phyloP scores from a whole-genome alignment of 2,329 filamentous ascomycete genomes.

The Metarhizium robertsii region DNA sequence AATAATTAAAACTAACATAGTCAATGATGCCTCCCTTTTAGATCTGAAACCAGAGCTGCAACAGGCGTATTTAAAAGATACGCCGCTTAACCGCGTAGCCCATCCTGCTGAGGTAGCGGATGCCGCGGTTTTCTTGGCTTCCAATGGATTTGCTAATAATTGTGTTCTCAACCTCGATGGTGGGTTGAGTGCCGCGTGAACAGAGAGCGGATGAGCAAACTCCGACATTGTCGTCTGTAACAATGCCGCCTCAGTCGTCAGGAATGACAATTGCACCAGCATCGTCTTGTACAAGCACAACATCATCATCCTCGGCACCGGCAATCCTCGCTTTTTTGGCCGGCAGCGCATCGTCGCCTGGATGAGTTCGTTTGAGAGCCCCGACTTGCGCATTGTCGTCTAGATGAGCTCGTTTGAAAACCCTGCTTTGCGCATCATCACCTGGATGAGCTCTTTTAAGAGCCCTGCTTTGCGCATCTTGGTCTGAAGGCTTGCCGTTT shows the following conservation, averaged over 20 bases:
- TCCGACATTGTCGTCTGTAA: neutral
- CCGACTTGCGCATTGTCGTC: conserved; percentile 20
- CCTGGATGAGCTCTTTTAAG: conserved; percentile 39
- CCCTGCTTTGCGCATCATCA: conserved; percentile 26
- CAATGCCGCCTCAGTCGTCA: conserved; percentile 37
- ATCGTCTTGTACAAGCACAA: conserved; percentile 42
- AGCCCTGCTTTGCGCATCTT: conserved; percentile 19
- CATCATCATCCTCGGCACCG: conserved; percentile 25
- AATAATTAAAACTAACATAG: conserved; percentile 12
- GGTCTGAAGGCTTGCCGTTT: conserved; percentile 35
- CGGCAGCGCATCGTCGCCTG: conserved; percentile 31
- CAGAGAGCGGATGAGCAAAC: conserved; percentile 6
- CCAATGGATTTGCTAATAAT: conserved; percentile 78
- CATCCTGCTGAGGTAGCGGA: conserved; percentile 66
- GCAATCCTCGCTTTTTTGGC: conserved; percentile 41
- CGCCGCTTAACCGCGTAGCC: conserved; percentile 60
- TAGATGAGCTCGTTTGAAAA: conserved; percentile 38
- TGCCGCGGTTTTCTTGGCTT: conserved; percentile 67
- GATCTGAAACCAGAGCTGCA: conserved; percentile 29
- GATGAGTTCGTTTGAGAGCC: conserved; percentile 36
- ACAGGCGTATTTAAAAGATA: conserved; percentile 34
- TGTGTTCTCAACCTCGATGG: conserved; percentile 81
- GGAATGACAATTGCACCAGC: conserved; percentile 59
- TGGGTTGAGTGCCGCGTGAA: conserved; percentile 60
- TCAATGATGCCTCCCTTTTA: conserved; percentile 30